Conservation (phyloP, 2,329 filamentous ascomycete genomes). For the Penicillium digitatum region DNA sequence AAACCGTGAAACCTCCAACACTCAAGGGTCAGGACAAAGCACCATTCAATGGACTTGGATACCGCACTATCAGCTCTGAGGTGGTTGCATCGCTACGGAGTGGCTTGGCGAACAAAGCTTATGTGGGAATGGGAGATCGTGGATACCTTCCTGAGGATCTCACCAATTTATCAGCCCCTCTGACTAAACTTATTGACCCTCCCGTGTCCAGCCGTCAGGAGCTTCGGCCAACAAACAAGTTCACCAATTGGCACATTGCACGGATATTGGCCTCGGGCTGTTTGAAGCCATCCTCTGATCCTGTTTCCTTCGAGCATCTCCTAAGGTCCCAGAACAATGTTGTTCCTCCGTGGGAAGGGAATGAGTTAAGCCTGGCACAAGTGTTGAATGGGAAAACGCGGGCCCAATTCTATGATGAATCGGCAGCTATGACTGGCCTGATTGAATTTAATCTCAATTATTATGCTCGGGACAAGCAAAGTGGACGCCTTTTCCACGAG, state of each 20-base stretch:
- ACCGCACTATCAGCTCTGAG: constrained; percentile 55
- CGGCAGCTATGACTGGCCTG: constrained; percentile 32
- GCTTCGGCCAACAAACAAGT: constrained; percentile 29
- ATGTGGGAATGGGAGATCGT: constrained; percentile 39
- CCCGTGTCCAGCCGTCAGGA: constrained; percentile 18
- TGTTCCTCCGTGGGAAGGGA: constrained; percentile 33
- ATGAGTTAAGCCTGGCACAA: constrained; percentile 16
- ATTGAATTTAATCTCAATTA: constrained; percentile 33
- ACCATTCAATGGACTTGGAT: constrained; percentile 41
- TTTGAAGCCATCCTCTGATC: constrained; percentile 44
- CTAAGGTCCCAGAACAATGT: constrained; percentile 32
- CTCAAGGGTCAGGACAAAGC: constrained; percentile 16
- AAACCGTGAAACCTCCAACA: constrained; percentile 13
- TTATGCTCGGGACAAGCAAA: constrained; percentile 24
- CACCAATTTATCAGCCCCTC: constrained; percentile 17
- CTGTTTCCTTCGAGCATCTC: constrained; percentile 42
- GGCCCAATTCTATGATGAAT: constrained; percentile 34
- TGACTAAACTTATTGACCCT: constrained; percentile 22
- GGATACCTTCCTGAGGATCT: constrained; percentile 32
- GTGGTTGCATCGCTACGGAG: constrained; percentile 55
- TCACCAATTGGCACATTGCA: constrained; percentile 41
- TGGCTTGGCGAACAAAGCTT: constrained; percentile 47
- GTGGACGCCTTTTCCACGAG: constrained; percentile 27
- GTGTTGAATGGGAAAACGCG: constrained; percentile 22
- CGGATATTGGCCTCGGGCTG: constrained; percentile 51